Conservation (phyloP, 1,284 basidiomycete species). For the Ustilago esculenta region DNA sequence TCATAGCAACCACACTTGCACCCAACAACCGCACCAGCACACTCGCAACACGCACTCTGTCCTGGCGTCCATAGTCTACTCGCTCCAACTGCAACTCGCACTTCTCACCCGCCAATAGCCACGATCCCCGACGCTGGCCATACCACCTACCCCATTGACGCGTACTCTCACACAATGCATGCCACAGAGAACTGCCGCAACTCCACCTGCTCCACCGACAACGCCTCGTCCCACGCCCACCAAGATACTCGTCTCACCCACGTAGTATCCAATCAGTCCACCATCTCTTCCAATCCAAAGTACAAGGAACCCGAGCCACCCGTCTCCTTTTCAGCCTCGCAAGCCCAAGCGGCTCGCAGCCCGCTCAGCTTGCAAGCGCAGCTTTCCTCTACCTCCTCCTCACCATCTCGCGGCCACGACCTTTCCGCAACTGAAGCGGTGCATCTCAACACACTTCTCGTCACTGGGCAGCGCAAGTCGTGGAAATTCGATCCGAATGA, state of each 20-base stretch:
- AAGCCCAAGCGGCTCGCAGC: slow-evolving; percentile 4
- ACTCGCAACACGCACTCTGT: too few species aligned
- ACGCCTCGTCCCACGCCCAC: slow-evolving; percentile 20
- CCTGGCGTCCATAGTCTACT: too few species aligned
- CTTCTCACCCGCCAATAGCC: too few species aligned
- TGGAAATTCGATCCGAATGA: slow-evolving; percentile 31
- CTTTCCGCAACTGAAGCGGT: slow-evolving; percentile 12
- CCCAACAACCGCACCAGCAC: too few species aligned
- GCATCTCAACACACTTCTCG: slow-evolving; percentile 38
- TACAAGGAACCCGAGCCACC: slow-evolving; percentile 2
- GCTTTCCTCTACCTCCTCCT: not conserved
- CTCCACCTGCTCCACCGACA: slow-evolving; percentile 38
- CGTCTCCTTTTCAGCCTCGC: slow-evolving; percentile 7
- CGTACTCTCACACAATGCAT: slow-evolving; percentile 11
- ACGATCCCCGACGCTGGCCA: too few species aligned
- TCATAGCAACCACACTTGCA: too few species aligned
- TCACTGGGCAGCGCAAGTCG: slow-evolving; percentile 25
- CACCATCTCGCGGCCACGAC: not conserved
- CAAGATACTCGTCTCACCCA: slow-evolving; percentile 18
- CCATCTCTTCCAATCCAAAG: slow-evolving; percentile 13
- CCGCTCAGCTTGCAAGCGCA: not conserved
- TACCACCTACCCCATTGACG: not conserved
- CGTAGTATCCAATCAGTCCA: slow-evolving; percentile 19
- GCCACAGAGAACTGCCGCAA: slow-evolving; percentile 21
- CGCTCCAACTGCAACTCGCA: not conserved